Evolutionary conservation across 768 basidiomycete genomes (phyloP).

Genomic region (Leccinum pellstonianum): DNA sequence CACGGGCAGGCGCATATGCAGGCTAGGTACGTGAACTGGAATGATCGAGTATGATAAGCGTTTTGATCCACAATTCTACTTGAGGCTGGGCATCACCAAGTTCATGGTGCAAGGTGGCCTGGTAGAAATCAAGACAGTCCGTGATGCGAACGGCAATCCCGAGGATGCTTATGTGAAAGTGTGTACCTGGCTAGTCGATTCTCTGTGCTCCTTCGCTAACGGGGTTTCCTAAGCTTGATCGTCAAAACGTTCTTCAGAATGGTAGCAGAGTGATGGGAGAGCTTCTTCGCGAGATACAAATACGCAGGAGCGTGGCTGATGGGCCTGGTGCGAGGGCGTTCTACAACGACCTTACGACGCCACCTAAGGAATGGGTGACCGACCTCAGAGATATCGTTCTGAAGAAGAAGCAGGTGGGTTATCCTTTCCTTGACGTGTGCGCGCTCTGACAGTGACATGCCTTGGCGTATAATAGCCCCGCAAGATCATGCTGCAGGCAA

Average conservation of each 20-base stretch:
- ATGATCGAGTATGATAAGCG: neutral
- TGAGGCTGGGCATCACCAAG: constrained; percentile 78
- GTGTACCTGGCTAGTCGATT: constrained; percentile 21
- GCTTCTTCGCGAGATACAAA: constrained; percentile 77
- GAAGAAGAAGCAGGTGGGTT: constrained; percentile 70
- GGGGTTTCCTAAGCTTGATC: constrained; percentile 56
- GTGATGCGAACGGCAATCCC: constrained; percentile 53
- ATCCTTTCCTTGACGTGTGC: neutral
- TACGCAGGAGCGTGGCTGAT: constrained; percentile 83
- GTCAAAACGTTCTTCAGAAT: constrained; percentile 58
- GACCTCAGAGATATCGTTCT: constrained; percentile 77
- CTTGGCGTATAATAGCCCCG: constrained; percentile 52
- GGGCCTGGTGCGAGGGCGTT: constrained; percentile 75
- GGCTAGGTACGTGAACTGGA: constrained; percentile 55
- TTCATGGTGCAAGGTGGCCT: constrained; percentile 72
- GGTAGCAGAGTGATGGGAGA: constrained; percentile 70
- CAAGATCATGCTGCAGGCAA: constrained; percentile 84
- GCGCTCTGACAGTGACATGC: neutral
- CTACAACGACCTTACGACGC: constrained; percentile 78
- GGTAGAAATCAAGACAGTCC: constrained; percentile 67
- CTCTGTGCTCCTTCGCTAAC: neutral
- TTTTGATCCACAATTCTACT: neutral
- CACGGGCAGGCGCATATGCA: constrained; percentile 93
- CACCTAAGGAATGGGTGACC: constrained; percentile 66
- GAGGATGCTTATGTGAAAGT: constrained; percentile 72